Conservation (phyloP, 306 rosid species). For the Boehmeria nivea region DNA sequence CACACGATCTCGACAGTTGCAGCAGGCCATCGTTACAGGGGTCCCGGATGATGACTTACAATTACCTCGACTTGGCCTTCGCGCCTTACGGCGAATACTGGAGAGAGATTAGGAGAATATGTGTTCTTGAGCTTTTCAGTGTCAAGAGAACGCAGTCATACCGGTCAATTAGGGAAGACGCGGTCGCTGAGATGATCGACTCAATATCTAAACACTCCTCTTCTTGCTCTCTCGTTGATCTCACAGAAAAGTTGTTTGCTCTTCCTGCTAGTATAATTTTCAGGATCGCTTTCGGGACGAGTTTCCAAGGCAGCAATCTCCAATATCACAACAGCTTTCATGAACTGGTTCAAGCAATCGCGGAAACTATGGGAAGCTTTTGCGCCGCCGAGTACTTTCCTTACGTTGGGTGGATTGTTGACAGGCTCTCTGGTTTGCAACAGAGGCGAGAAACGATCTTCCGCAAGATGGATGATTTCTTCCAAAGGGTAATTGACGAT, state of each 20-base stretch:
- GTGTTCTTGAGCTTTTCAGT: constrained; percentile 29
- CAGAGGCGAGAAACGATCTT: constrained; percentile 29
- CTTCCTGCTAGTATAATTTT: constrained; percentile 23
- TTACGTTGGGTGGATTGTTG: constrained; percentile 31
- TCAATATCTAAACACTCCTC: background rate
- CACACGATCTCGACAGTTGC: constrained; percentile 30
- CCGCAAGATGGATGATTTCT: constrained; percentile 37
- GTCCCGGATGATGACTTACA: constrained; percentile 19
- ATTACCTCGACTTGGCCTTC: background rate
- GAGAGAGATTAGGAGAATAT: constrained; percentile 7
- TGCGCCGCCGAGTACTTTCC: constrained; percentile 31
- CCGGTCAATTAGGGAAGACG: constrained; percentile 13
- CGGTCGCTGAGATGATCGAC: constrained; percentile 3
- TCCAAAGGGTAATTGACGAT: constrained; percentile 30
- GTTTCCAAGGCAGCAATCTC: background rate
- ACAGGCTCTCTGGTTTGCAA: constrained; percentile 19
- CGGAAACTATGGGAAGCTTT: constrained; percentile 23
- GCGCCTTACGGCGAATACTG: constrained; percentile 11
- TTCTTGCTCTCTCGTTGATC: constrained; percentile 11
- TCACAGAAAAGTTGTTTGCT: constrained; percentile 24
- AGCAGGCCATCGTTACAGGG: constrained; percentile 29
- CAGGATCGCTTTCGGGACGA: constrained; percentile 24
- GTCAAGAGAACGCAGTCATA: constrained; percentile 14
- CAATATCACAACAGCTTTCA: too few relatives aligned
- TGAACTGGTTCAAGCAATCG: too few relatives aligned